Percentiles rank a stretch among this genome's conserved stretches.
These are phyloP conservation scores for Vachellia pachyceras DNA, from an alignment of 306 rosid genomes.

Conservation along the genomic window DNA sequence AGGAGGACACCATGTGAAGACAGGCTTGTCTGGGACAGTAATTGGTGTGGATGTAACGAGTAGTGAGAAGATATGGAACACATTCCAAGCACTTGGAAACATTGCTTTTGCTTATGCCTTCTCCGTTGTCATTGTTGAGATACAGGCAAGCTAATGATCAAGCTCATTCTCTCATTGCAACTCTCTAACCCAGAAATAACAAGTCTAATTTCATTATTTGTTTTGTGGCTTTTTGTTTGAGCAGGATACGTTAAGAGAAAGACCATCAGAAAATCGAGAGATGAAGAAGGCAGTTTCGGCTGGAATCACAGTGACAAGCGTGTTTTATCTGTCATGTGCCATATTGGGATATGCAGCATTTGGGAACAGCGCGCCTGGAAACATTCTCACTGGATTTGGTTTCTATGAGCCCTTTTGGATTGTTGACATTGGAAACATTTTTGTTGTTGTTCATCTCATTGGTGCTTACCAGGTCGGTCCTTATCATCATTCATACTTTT, in stretches of 20 bases:
- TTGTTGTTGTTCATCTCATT: conserved; percentile 51
- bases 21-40: conserved; percentile 36
- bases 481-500: too few relatives aligned
- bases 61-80: conserved; percentile 39
- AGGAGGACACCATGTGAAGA: conserved; percentile 30
- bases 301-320: conserved; percentile 35
- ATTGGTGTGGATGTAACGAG: conserved; percentile 48
- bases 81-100: conserved; percentile 51
- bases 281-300: conserved; percentile 46
- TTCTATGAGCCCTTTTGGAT: conserved; percentile 63
- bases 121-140: conserved; percentile 38
- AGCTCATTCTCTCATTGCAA: background rate
- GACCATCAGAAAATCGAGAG: conserved; percentile 50
- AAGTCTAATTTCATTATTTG: background rate
- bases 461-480: conserved; percentile 36
- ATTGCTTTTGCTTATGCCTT: conserved; percentile 56
- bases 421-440: conserved; percentile 50
- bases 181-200: background rate
- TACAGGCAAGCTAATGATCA: conserved; percentile 40
- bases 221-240: background rate
- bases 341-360: conserved; percentile 54
- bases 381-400: conserved; percentile 67
- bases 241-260: conserved; percentile 56
- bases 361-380: conserved; percentile 58
- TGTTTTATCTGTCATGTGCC: conserved; percentile 53